A percentile compares a stretch with the other conserved stretches of the same genome.
These are phyloP conservation scores for Phytophthora idaei DNA, from an alignment of 352 stramenopile species.

Conservation along the genomic window DNA sequence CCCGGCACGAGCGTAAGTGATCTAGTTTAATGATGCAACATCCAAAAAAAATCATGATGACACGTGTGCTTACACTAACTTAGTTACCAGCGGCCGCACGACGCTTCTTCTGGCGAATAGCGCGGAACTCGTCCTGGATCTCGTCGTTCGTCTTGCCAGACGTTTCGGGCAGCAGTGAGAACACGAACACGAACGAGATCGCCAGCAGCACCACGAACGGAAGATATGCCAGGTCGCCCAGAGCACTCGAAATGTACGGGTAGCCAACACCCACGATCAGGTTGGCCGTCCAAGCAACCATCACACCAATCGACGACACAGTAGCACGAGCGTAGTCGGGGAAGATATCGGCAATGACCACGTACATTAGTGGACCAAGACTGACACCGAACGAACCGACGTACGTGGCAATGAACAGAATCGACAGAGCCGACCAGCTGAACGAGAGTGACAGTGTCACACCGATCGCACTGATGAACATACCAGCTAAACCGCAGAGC, in stretches of 20 bases:
- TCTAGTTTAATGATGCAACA: too few species aligned
- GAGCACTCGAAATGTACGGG: conserved; percentile 44
- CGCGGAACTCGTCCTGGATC: conserved; percentile 54
- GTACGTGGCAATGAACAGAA: conserved; percentile 46
- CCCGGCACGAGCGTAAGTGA: too few species aligned
- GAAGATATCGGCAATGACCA: conserved; percentile 56
- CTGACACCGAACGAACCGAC: conserved; percentile 39
- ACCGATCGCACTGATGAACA: conserved; percentile 45
- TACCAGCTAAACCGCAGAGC: conserved; percentile 35
- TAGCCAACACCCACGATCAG: conserved; percentile 58
- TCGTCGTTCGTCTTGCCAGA: conserved; percentile 54
- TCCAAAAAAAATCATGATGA: too few species aligned
- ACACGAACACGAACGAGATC: conserved; percentile 41
- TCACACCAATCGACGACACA: conserved; percentile 35
- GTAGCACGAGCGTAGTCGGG: conserved; percentile 46
- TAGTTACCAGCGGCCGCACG: conserved; percentile 10
- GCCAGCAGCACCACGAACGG: conserved; percentile 38
- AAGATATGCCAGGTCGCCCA: conserved; percentile 41
- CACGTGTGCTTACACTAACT: not conserved
- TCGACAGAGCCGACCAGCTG: conserved; percentile 35
- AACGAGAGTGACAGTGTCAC: conserved; percentile 43
- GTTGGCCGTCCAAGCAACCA: conserved; percentile 44
- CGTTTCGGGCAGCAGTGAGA: conserved; percentile 47
- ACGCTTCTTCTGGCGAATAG: conserved; percentile 34
- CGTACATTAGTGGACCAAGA: conserved; percentile 46